Conservation (phyloP, 2,329 filamentous ascomycete species). For the Phialocephala sp. region DNA sequence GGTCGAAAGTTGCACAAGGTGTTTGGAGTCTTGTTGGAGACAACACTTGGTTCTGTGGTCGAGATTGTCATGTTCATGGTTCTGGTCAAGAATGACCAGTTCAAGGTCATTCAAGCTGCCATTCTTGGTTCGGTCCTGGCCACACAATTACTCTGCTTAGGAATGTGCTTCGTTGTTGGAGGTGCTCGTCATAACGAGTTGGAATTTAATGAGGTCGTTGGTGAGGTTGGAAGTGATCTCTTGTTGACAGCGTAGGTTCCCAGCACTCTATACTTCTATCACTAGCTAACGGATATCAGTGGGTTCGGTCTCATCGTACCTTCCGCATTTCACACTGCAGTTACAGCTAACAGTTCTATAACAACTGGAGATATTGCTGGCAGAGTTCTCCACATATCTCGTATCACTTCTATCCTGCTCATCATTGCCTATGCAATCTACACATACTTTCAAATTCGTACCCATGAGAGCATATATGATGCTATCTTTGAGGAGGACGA, state of each 20-base stretch:
- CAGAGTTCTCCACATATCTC: constrained; percentile 69
- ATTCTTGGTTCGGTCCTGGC: constrained; percentile 84
- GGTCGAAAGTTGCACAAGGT: constrained; percentile 79
- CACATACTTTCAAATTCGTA: constrained; percentile 75
- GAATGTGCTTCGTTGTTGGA: constrained; percentile 79
- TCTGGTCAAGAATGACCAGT: constrained; percentile 60
- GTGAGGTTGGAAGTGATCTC: constrained; percentile 78
- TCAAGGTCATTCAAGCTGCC: constrained; percentile 80
- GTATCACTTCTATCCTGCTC: constrained; percentile 72
- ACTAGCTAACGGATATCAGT: constrained; percentile 39
- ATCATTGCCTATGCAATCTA: constrained; percentile 71
- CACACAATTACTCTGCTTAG: constrained; percentile 80
- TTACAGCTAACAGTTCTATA: constrained; percentile 44
- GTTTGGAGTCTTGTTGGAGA: constrained; percentile 65
- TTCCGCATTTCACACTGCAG: constrained; percentile 55
- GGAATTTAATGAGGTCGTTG: constrained; percentile 75
- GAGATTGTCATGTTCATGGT: constrained; percentile 86
- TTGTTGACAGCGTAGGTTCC: constrained; percentile 75
- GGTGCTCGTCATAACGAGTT: constrained; percentile 72
- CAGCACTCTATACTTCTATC: constrained; percentile 11
- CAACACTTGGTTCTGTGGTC: constrained; percentile 73
- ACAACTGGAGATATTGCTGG: constrained; percentile 50
- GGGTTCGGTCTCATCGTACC: constrained; percentile 54
- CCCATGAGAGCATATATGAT: constrained; percentile 78
- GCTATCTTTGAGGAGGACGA: constrained; percentile 76